Evolutionary conservation across 257 asterid species (phyloP).

Genomic region (Solanum rostratum): DNA sequence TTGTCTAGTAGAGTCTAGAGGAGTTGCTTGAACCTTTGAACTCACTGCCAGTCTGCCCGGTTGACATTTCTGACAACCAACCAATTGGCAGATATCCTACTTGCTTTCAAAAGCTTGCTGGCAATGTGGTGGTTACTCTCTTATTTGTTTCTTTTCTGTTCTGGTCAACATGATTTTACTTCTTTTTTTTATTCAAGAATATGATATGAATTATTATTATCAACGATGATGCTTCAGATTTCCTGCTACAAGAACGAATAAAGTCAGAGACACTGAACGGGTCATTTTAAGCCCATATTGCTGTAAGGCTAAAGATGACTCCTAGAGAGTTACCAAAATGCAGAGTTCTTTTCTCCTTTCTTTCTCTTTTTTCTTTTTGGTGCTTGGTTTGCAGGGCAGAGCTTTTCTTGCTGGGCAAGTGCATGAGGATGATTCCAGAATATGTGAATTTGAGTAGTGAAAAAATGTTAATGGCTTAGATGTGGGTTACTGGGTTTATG

Average conservation of each 20-base stretch:
- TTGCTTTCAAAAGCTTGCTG: not conserved
- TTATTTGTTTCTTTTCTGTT: not conserved
- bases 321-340: constrained; percentile 8
- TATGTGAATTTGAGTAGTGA: not conserved
- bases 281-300: not conserved
- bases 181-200: not conserved
- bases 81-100: not conserved
- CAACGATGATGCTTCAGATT: not conserved
- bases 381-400: not conserved
- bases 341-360: not conserved
- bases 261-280: not conserved
- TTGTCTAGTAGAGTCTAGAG: not conserved
- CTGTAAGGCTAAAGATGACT: constrained; percentile 3
- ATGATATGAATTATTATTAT: not conserved
- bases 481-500: not conserved
- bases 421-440: not conserved
- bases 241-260: not conserved
- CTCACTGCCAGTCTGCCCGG: not conserved
- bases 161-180: not conserved
- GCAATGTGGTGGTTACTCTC: not conserved
- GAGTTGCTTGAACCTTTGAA: not conserved
- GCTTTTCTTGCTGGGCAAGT: not conserved
- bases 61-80: not conserved
- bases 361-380: not conserved
- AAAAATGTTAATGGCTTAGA: not conserved